phyloP scores from a whole-genome alignment of 495 filamentous ascomycete genomes.

The Xylaria grammica region DNA sequence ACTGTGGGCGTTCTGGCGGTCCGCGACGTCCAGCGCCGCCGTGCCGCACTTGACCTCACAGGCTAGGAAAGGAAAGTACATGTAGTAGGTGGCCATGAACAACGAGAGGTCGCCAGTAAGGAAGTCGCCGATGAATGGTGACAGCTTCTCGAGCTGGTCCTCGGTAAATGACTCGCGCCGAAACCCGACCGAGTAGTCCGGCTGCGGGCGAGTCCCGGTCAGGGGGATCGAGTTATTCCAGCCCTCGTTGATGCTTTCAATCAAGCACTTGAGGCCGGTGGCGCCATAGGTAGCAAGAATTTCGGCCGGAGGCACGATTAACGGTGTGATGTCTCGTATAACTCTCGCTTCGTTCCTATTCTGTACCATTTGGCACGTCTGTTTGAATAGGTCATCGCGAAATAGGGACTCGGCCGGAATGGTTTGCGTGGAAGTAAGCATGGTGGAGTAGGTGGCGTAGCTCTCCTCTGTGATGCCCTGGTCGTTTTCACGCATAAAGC shows the following conservation, averaged over 20 bases:
- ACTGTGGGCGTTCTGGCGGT: conserved; percentile 28
- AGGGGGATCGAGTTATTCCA: conserved; percentile 47
- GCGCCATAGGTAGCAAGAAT: conserved; percentile 31
- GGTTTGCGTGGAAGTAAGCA: conserved; percentile 29
- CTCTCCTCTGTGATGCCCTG: conserved; percentile 37
- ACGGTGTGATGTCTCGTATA: conserved; percentile 43
- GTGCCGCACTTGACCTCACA: conserved; percentile 36
- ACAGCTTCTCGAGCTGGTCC: conserved; percentile 46
- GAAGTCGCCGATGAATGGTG: conserved; percentile 41
- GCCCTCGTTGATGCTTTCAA: conserved; percentile 50
- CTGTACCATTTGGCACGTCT: neutral
- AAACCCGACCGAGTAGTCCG: conserved; percentile 53
- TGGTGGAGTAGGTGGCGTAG: conserved; percentile 29
- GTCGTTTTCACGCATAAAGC: conserved; percentile 45
- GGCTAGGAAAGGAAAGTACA: conserved; percentile 50
- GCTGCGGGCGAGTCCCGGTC: conserved; percentile 43
- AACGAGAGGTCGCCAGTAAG: conserved; percentile 31
- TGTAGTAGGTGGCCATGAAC: conserved; percentile 47
- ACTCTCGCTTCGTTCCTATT: conserved; percentile 46
- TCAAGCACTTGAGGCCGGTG: conserved; percentile 39
- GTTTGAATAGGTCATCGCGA: neutral
- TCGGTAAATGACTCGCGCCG: conserved; percentile 46
- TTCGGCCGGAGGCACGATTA: conserved; percentile 48
- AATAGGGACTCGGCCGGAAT: neutral
- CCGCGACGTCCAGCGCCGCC: neutral